Conservation (phyloP, 495 filamentous ascomycete genomes). For the Aspergillus carlsbadensis region DNA sequence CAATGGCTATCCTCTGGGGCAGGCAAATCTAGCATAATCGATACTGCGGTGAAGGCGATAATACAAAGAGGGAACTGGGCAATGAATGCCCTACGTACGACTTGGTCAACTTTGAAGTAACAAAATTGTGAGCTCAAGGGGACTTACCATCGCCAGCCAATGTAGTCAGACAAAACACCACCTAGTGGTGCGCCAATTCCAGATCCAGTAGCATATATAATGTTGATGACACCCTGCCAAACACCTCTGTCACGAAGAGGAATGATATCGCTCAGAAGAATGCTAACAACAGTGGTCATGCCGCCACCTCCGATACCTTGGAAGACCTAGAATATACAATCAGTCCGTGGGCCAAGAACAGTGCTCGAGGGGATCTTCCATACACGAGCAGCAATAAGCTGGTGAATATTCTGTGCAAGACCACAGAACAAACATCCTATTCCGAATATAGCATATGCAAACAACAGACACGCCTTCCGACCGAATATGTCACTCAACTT, state of each 20-base stretch:
- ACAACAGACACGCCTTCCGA: conserved; percentile 72
- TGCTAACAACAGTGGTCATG: conserved; percentile 78
- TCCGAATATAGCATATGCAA: conserved; percentile 72
- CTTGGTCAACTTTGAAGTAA: neutral
- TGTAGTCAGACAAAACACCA: conserved; percentile 69
- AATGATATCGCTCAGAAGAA: conserved; percentile 76
- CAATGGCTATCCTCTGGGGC: conserved; percentile 53
- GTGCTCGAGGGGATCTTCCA: conserved; percentile 7
- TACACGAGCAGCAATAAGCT: conserved; percentile 67
- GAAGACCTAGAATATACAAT: conserved; percentile 37
- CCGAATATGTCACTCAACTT: conserved; percentile 81
- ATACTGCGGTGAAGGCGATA: conserved; percentile 64
- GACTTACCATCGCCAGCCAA: conserved; percentile 80
- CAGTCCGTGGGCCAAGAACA: neutral
- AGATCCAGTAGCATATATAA: conserved; percentile 71
- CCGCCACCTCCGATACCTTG: conserved; percentile 81
- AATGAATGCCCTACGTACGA: conserved; percentile 60
- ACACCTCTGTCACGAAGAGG: conserved; percentile 72
- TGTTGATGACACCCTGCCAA: conserved; percentile 83
- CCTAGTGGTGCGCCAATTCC: conserved; percentile 70
- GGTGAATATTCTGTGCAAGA: conserved; percentile 62
- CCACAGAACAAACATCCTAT: conserved; percentile 73
- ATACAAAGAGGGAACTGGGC: conserved; percentile 69
- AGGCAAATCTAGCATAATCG: conserved; percentile 61
- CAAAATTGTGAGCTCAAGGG: neutral